Evolutionary conservation across 352 stramenopile species (phyloP).

Genomic region (Phytophthora cactorum): DNA sequence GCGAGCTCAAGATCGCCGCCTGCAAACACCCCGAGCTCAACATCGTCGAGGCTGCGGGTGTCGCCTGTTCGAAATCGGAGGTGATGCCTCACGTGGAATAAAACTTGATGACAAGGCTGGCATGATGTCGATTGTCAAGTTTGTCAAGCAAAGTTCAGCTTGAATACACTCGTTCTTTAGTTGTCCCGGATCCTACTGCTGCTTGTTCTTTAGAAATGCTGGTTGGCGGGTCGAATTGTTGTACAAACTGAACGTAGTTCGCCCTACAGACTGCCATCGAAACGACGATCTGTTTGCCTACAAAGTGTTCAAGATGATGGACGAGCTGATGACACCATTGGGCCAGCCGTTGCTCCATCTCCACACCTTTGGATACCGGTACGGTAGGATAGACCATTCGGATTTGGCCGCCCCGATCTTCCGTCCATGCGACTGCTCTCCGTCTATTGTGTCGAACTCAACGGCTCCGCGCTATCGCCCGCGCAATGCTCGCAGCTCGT

Average conservation of each 20-base stretch:
- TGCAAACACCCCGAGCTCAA: conserved; percentile 2
- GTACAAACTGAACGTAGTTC: no score
- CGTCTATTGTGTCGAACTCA: conserved; percentile 37
- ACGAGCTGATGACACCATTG: no score
- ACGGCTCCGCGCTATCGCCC: conserved; percentile 22
- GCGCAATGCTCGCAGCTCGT: conserved; percentile 39
- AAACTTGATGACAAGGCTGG: neutral
- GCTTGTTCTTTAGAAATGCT: no score
- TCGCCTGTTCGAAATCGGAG: conserved; percentile 4
- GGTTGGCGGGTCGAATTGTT: no score
- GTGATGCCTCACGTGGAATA: neutral
- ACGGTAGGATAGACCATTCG: conserved; percentile 1
- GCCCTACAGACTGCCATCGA: no score
- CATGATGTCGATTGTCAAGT: no score
- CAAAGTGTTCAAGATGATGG: no score
- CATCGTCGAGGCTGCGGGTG: neutral
- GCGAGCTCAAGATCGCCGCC: neutral
- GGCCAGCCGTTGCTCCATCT: neutral
- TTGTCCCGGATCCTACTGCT: no score
- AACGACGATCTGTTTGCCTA: no score
- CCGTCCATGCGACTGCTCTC: conserved; percentile 21
- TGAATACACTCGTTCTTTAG: no score
- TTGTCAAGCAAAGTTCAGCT: no score
- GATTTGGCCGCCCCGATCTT: conserved; percentile 14
- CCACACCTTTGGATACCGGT: neutral